Percentiles rank a stretch among this genome's conserved stretches.
Evolutionary conservation across 2,329 filamentous ascomycete genomes (phyloP).

Genomic region (Pseudocercospora vitis): DNA sequence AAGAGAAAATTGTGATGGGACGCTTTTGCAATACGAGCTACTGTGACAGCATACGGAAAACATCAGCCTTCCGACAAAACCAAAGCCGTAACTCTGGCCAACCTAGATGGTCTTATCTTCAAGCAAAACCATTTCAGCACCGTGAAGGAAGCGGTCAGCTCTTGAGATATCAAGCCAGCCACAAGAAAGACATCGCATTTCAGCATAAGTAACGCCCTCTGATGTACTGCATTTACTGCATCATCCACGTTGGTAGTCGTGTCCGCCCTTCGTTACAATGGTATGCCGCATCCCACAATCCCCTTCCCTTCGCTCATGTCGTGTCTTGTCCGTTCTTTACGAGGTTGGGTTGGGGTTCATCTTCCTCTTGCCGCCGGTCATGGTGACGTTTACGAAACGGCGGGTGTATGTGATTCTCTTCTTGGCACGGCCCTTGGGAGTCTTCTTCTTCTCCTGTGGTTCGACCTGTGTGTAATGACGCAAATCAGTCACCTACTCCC

Average conservation of each 20-base stretch:
- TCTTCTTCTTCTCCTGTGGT: conserved; percentile 93
- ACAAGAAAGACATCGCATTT: conserved; percentile 9
- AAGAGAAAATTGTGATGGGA: conserved; percentile 9
- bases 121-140: conserved; percentile 18
- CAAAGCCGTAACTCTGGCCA: not conserved
- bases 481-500: conserved; percentile 9
- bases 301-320: not conserved
- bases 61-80: conserved; percentile 14
- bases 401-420: conserved; percentile 96
- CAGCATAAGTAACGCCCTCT: conserved; percentile 15
- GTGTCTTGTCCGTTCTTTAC: conserved; percentile 45
- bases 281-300: not conserved
- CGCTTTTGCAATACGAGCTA: conserved; percentile 25
- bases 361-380: conserved; percentile 98
- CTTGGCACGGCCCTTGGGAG: conserved; percentile 93
- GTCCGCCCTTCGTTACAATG: conserved; percentile 5
- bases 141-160: conserved; percentile 14
- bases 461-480: conserved; percentile 62
- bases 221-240: conserved; percentile 14
- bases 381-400: conserved; percentile 96
- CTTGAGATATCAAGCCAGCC: conserved; percentile 26
- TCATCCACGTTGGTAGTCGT: conserved; percentile 3
- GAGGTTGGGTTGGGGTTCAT: conserved; percentile 85
- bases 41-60: conserved; percentile 18
- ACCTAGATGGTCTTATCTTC: conserved; percentile 22